Base-by-base conservation (phyloP, 805 yeast species). In the Metschnikowia shivogae region DNA sequence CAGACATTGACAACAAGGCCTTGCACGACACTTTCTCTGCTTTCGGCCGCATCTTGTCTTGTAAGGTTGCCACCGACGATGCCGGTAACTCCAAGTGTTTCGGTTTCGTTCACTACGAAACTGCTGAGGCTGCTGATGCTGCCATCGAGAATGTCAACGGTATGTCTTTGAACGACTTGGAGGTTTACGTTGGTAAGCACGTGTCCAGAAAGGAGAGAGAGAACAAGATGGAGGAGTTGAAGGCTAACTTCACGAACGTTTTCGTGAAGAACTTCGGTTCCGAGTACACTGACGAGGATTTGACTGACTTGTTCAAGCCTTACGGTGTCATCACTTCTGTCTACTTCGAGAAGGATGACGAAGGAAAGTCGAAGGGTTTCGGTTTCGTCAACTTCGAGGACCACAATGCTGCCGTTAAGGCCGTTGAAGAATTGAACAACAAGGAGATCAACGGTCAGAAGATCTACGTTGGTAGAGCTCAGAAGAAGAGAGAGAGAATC, bases 101-200 rank as follows among this genome's bases (percentile, higher is more conserved):
- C 63, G 99, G 98, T 65, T 92, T 89, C 70, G 97, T 93, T 60
- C 99, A 93, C 77, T 93, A 85, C 74, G 96, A 89, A 70, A 81
- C 85, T 53, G 86, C 84, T 54, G 96, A 87, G 74, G 83, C 95
- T 60, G 99, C 99, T 54, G 77, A 78, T 54, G 89, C 89, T 61
- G 98, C 99, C 57, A 89, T 93, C 68, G 95, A 88, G 75, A 89
- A 89, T 68, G 96, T 93, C 64, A 90, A 93, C 73, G 99, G 99
- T 73, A 93, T 93, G 98, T 78, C 86, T 63, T 81, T 93, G 75
- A 92, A 92, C 74, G 97, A 92, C 71, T 86, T 82, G 71, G 95
- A 88, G 76, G 97, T 93, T 48, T 93, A 71, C 64, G 99, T 93
- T 62, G 97, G 96, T 61, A 92, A 85, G 67, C 98, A 93, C 74